Percentiles rank a stretch among this genome's conserved stretches.
phyloP scores from a whole-genome alignment of 2,329 filamentous ascomycete species.

The Aspergillus novoparasiticus region DNA sequence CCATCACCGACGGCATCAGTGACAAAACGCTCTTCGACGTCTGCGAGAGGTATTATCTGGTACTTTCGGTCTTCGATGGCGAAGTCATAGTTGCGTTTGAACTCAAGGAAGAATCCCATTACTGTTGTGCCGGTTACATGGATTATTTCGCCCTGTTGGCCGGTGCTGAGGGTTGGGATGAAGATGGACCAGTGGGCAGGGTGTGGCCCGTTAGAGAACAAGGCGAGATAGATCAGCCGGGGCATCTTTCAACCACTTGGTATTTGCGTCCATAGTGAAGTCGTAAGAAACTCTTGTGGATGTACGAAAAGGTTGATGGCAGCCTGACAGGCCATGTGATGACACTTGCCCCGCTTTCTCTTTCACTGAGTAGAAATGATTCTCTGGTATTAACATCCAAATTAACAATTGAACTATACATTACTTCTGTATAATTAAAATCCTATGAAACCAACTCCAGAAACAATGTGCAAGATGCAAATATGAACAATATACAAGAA shows the following conservation, averaged over 20 bases:
- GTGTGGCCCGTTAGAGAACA: slow-evolving; percentile 6
- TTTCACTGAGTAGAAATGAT: too few species aligned
- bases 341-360: background rate
- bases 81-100: slow-evolving; percentile 17
- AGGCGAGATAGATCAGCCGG: slow-evolving; percentile 5
- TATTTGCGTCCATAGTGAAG: background rate
- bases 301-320: background rate
- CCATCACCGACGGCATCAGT: background rate
- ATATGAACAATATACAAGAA: background rate
- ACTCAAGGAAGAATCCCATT: slow-evolving; percentile 15
- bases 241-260: background rate
- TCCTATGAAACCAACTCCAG: background rate
- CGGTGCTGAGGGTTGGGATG: slow-evolving; percentile 13
- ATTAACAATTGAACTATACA: background rate
- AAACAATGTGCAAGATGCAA: background rate
- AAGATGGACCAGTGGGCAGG: slow-evolving; percentile 5
- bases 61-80: background rate
- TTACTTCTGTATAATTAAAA: background rate
- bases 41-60: background rate
- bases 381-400: background rate
- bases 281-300: background rate
- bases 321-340: background rate
- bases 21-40: background rate
- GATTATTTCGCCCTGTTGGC: slow-evolving; percentile 13
- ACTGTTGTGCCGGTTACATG: slow-evolving; percentile 15